A percentile compares a stretch with the other conserved stretches of the same genome.
Conservation (phyloP, 768 basidiomycete species). For the Royoungia palumana region DNA sequence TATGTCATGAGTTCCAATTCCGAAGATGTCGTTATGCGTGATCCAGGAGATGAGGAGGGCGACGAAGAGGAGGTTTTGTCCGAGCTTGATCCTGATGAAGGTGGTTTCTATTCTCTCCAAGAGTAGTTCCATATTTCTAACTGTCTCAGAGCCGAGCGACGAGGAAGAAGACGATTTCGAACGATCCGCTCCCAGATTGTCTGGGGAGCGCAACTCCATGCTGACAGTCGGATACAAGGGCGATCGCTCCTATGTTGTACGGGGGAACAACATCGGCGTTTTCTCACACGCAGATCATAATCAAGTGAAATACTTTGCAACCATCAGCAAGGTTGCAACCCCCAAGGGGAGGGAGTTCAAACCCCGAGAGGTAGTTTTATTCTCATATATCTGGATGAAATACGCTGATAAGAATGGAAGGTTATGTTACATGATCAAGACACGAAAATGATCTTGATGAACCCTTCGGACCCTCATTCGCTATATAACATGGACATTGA, state of each 20-base stretch:
- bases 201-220: slow-evolving; percentile 78
- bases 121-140: background rate
- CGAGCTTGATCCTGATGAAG: slow-evolving; percentile 63
- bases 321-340: slow-evolving; percentile 79
- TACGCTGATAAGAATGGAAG: slow-evolving; percentile 38
- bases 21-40: slow-evolving; percentile 88
- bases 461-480: slow-evolving; percentile 74
- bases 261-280: slow-evolving; percentile 89
- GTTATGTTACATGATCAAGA: slow-evolving; percentile 98
- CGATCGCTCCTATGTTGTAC: slow-evolving; percentile 89
- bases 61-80: slow-evolving; percentile 76
- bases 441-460: slow-evolving; percentile 90
- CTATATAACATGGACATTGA: slow-evolving; percentile 91
- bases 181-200: slow-evolving; percentile 35
- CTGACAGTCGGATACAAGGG: slow-evolving; percentile 94
- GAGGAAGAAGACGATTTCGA: slow-evolving; percentile 38
- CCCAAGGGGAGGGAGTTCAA: slow-evolving; percentile 80
- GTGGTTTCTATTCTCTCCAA: slow-evolving; percentile 32
- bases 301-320: slow-evolving; percentile 80
- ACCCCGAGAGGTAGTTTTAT: slow-evolving; percentile 68
- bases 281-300: slow-evolving; percentile 72
- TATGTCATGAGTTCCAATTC: slow-evolving; percentile 74
- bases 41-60: slow-evolving; percentile 68
- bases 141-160: slow-evolving; percentile 45
- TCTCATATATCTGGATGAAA: background rate